phyloP scores from a whole-genome alignment of 306 rosid species.

The Prunus mume region DNA sequence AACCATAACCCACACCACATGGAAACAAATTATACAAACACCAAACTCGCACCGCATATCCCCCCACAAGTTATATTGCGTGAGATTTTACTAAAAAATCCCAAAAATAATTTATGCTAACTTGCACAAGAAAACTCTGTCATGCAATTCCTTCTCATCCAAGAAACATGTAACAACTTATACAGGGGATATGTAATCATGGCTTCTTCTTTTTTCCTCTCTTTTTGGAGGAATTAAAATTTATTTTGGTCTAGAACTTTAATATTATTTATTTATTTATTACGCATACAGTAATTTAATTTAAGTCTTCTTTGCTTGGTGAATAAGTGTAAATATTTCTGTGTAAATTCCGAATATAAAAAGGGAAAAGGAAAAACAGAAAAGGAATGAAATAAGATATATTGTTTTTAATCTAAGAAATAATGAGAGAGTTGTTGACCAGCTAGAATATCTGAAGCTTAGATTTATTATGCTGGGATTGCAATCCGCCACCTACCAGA shows the following conservation, averaged over 20 bases:
- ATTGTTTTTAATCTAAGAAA: background rate
- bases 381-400: too few relatives aligned
- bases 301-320: background rate
- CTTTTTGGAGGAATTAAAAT: background rate
- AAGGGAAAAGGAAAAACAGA: too few relatives aligned
- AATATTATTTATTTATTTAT: background rate
- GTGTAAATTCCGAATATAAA: too few relatives aligned
- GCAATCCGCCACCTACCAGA: background rate
- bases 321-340: too few relatives aligned
- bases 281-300: background rate
- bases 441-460: background rate
- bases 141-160: background rate
- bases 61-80: background rate
- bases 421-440: background rate
- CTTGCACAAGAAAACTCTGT: background rate
- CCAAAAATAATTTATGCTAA: background rate
- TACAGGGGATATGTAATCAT: background rate
- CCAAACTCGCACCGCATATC: background rate
- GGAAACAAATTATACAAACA: background rate
- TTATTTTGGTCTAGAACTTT: background rate
- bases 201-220: background rate
- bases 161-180: background rate
- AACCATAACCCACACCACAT: background rate
- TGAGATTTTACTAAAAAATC: background rate
- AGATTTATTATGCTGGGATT: background rate